Conservation (phyloP, 2,329 filamentous ascomycete genomes). For the Tolypocladium capitatum region DNA sequence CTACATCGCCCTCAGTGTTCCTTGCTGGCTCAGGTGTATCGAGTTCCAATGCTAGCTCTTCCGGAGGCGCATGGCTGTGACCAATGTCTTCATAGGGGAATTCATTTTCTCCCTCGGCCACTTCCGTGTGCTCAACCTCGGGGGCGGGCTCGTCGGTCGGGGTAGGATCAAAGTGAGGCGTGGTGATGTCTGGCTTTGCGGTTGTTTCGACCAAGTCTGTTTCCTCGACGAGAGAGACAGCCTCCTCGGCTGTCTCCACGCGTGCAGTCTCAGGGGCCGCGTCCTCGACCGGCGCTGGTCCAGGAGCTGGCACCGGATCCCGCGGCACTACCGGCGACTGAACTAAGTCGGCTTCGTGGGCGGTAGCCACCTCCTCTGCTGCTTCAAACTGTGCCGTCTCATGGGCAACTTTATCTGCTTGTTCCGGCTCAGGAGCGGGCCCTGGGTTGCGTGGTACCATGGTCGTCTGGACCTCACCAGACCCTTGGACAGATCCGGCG, state of each 20-base stretch:
- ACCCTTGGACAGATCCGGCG: not conserved
- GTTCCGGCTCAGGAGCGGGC: not conserved
- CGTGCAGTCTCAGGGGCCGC: not conserved
- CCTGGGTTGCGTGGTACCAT: not conserved
- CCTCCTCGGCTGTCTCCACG: not conserved
- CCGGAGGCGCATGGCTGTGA: not conserved
- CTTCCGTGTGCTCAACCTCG: not conserved
- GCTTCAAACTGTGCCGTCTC: not conserved
- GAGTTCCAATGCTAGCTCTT: not conserved
- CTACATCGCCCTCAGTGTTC: not conserved
- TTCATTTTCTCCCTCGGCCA: not conserved
- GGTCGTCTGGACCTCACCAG: not conserved
- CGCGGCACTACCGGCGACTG: not conserved
- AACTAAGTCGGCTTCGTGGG: not conserved
- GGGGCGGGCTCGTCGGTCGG: not conserved
- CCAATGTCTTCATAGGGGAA: not conserved
- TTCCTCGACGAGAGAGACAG: not conserved
- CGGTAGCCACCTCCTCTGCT: not conserved
- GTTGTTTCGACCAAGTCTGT: not conserved
- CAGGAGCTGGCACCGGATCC: too few relatives aligned
- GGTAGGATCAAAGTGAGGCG: not conserved
- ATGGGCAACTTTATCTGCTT: not conserved
- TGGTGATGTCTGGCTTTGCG: not conserved
- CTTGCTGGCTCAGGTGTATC: not conserved
- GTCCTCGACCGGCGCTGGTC: not conserved